Conservation (phyloP, 306 rosid species). For the Corylus americana region DNA sequence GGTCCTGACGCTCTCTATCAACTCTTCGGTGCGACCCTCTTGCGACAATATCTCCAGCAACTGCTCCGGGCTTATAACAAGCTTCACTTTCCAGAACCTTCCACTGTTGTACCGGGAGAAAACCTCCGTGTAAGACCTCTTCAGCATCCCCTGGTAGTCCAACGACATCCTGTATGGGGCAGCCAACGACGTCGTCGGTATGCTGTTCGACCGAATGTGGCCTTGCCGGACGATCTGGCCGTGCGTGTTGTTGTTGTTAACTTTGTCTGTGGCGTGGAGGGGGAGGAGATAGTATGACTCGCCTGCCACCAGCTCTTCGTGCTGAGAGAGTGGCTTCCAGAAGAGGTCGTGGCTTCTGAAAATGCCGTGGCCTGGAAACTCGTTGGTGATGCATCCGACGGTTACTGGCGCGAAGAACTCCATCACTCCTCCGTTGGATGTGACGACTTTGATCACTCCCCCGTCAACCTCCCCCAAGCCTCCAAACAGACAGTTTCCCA, state of each 20-base stretch:
- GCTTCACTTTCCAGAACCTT: constrained; percentile 83
- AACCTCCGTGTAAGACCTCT: constrained; percentile 51
- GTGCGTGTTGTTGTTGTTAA: neutral
- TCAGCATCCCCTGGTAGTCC: constrained; percentile 55
- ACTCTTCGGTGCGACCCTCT: constrained; percentile 62
- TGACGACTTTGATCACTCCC: constrained; percentile 51
- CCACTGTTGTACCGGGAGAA: constrained; percentile 42
- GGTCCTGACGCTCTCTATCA: constrained; percentile 71
- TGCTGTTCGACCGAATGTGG: constrained; percentile 70
- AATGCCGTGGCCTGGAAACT: constrained; percentile 68
- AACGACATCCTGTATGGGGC: constrained; percentile 72
- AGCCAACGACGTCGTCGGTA: constrained; percentile 41
- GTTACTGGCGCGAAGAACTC: constrained; percentile 64
- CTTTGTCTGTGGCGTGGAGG: constrained; percentile 24
- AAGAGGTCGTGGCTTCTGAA: constrained; percentile 75
- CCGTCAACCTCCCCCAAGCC: constrained; percentile 41
- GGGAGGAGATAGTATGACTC: constrained; percentile 69
- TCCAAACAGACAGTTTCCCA: constrained; percentile 79
- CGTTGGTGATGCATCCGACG: constrained; percentile 57
- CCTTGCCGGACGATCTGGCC: constrained; percentile 48
- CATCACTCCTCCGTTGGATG: constrained; percentile 84
- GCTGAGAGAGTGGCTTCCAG: constrained; percentile 64
- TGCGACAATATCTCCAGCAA: constrained; percentile 71
- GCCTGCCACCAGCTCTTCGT: constrained; percentile 60
- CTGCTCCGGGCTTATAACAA: constrained; percentile 68